Evolutionary conservation across 495 filamentous ascomycete species (phyloP), one percentile per base, ranked within the genome.

Genomic region (Talaromyces borbonicus): DNA sequence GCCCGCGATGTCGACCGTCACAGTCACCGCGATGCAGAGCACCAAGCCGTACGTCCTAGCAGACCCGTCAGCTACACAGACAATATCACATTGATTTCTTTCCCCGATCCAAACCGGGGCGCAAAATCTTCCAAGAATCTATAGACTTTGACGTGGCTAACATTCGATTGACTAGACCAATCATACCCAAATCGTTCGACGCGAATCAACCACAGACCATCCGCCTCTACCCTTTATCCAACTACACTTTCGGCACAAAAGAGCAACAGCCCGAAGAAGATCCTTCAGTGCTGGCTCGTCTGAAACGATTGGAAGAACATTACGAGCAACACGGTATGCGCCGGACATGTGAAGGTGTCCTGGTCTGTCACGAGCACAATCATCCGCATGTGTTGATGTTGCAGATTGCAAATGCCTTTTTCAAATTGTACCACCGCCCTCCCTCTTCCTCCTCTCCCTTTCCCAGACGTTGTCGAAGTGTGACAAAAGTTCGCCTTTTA

Each of bases 351-450:
- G 92, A 98, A 68, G 92, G 92, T 47, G 81, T 98, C 47, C 75
- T 98, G 8, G 87, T 98, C 50, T 98, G 92, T 66, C 92, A 98
- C 59, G 92, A 98, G 63, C 90, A 97, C 70, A 96, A 95, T 62
- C 92, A 96, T 61, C 92, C 92, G 1, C 92, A 97, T 59, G 92
- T 97, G 43, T 66, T 96, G 56, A 97, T 96, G 93, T 73, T 97
- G 52, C 92, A 97, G 71, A 98, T 98, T 50, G 92, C 92, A 18
- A 98, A 98, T 67, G 90, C 92, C 4, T 98, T 98, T 65, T 97
- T 97, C 72, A 98, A 98, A 69, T 76, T 97, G 66, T 86, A 71
- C 9, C 73, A 53, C n/a, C 23, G 12, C 37, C 19, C 30, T 15
- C 9, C 11, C 8, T 22, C 23, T 32, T 25, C 38, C 7, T 12